Evolutionary conservation across 2,329 filamentous ascomycete genomes (phyloP), one percentile per base, ranked within the genome.

Genomic region (Sporothrix dimorphospora): DNA sequence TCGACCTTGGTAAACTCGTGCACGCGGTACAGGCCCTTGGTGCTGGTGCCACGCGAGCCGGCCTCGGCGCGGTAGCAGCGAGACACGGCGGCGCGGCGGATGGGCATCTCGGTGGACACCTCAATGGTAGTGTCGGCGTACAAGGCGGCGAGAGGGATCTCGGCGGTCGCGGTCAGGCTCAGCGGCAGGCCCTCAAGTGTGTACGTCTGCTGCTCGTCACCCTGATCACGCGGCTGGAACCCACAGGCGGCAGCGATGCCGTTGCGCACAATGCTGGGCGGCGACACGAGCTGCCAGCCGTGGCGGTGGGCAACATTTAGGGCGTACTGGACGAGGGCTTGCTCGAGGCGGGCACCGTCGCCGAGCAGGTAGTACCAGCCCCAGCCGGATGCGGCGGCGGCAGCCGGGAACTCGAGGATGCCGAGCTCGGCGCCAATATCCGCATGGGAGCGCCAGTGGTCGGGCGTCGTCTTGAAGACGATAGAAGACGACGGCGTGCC

Each of bases 1-100:
- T 99, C 96, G 0, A 99, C 95, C 81, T 99, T 99, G 38, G 94
- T 97, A 82, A 99, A 99, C 82, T 99, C 96, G 82, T 99, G 96
- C 3, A 99, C 96, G 38, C 96, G 91, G 82, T 98, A 99, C 1
- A 99, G 84, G 5, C 96, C 96, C 82, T 97, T 98, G 1, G 94
- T 97, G 77, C 96, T 93, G 30, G 92, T 90, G 40, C 96, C 96
- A 51, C 95, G 87, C 0, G 94, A 93, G 42, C 96, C 96, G 0
- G 96, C 96, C 83, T 99, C 96, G 59, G 96, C 96, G 69, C 96
- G 92, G 82, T 97, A 99, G 84, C 94, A 97, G n/a, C 96, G 88
- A 72, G 93, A 97, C 0, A 92, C 90, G 19, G 93, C 96, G 3
- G 97, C 93, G 21, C 91, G 85, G 80, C 94, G 95, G 51, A 93